These are phyloP conservation scores for Pogostemon cablin DNA, from an alignment of 257 asterid genomes.

Conservation along the genomic window DNA sequence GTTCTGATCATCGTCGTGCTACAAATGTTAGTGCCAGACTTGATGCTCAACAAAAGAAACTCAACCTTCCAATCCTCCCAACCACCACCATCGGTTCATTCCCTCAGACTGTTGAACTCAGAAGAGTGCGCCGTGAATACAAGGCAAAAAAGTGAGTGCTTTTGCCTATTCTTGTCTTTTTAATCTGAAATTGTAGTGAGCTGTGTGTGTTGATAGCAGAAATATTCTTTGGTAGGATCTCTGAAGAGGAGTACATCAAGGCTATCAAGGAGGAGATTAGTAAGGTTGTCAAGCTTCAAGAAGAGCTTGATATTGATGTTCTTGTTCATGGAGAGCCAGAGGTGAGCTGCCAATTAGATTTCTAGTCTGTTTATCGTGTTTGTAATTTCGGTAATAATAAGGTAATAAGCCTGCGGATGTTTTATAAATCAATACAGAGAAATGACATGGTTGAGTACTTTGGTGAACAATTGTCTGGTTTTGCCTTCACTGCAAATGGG, in stretches of 20 bases:
- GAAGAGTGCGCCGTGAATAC: conserved; percentile 92
- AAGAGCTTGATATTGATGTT: conserved; percentile 87
- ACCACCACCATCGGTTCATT: conserved; percentile 95
- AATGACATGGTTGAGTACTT: conserved; percentile 96
- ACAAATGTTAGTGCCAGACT: conserved; percentile 69
- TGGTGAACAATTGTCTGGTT: conserved; percentile 88
- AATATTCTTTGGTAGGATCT: conserved; percentile 46
- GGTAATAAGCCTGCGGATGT: too few species aligned
- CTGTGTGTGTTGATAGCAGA: neutral
- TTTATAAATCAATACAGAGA: conserved; percentile 45
- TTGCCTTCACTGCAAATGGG: conserved; percentile 81
- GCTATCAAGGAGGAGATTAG: conserved; percentile 69
- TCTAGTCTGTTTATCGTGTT: neutral
- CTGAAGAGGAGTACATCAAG: conserved; percentile 68
- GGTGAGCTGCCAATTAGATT: conserved; percentile 42
- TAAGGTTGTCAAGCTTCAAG: conserved; percentile 74
- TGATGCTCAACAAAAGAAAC: conserved; percentile 78
- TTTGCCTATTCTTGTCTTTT: neutral
- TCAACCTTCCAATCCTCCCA: conserved; percentile 81
- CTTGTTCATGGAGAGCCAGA: conserved; percentile 95
- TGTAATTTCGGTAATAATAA: too few species aligned
- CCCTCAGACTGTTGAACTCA: conserved; percentile 82
- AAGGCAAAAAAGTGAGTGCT: conserved; percentile 72
- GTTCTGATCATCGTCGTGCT: conserved; percentile 76
- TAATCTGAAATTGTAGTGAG: neutral